These are phyloP conservation scores for Gymnopilus dilepis DNA, from an alignment of 768 basidiomycete species.

Conservation along the genomic window DNA sequence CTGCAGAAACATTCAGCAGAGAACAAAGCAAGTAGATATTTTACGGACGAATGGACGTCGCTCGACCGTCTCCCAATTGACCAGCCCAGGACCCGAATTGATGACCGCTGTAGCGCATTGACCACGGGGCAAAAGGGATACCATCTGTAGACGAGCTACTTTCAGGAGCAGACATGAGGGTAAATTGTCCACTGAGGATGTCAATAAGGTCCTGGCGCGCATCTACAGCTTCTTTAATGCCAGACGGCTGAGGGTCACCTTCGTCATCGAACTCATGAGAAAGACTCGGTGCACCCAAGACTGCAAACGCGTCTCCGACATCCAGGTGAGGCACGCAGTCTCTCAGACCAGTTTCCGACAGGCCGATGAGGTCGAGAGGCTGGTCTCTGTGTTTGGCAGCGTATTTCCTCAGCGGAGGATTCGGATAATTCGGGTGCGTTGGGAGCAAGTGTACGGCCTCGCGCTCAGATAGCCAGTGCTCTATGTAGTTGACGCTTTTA, in stretches of 20 bases:
- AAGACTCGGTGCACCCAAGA: conserved; percentile 68
- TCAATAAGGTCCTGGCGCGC: conserved; percentile 78
- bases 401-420: conserved; percentile 52
- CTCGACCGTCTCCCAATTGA: conserved; percentile 94
- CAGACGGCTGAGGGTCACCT: conserved; percentile 36
- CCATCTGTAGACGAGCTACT: conserved; percentile 18
- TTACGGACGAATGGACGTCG: conserved; percentile 74
- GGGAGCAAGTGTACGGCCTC: conserved; percentile 55
- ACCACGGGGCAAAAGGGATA: conserved; percentile 75
- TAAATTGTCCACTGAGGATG: conserved; percentile 77
- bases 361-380: conserved; percentile 65
- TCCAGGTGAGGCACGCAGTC: conserved; percentile 88
- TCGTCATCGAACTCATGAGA: conserved; percentile 43
- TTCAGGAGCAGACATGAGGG: conserved; percentile 57
- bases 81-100: conserved; percentile 92
- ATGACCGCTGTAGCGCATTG: conserved; percentile 89
- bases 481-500: conserved; percentile 70
- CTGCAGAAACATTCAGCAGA: conserved; percentile 39
- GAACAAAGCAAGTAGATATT: conserved; percentile 1
- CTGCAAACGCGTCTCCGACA: conserved; percentile 79
- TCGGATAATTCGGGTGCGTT: conserved; percentile 25
- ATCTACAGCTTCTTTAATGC: conserved; percentile 40
- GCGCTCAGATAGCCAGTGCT: conserved; percentile 72
- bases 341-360: conserved; percentile 68
- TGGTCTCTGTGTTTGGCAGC: conserved; percentile 55